Base-by-base conservation (phyloP, 257 asterid genomes). In the Solanum bulbocastanum region DNA sequence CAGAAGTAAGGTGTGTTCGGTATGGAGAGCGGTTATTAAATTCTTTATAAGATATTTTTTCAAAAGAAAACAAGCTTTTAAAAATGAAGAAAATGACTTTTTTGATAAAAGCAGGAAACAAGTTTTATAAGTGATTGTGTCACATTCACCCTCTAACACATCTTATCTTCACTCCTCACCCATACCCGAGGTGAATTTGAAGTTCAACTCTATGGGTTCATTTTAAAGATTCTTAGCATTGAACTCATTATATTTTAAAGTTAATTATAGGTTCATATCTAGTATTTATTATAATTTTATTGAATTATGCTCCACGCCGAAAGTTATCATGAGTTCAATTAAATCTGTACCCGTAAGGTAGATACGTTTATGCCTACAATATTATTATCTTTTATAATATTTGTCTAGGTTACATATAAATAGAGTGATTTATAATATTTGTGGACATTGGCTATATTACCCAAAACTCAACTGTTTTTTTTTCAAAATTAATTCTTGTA, bases 321-420 rank as follows among this genome's bases (percentile, higher is more conserved):
- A n/a, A 65, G 4, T 11, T 62, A n/a, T 46, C 20, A 46, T 11
- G 33, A n/a, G 0, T n/a, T 65, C 15, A 65, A 11, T 65, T 65
- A 25, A 10, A 58, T 56, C 0, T 20, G 5, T 20, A 16, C 23
- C 62, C 3, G 3, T 20, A 56, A 56, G 65, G 4, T 56, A 18
- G 0, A 7, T 18, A 20, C n/a, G 11, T 56, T 22, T 20, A 56
- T 56, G 25, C 65, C 65, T 56, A 56, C 0, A 56, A 0, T 22
- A 7, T 1, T 1, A 6, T 56, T 20, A 6, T 18, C 22, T 20
- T 56, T 0, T 16, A 52, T 56, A 56, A 16, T 20, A 1, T 18
- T 52, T 52, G 4, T 58, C 1, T 60, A 60, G 6, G 0, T 60
- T 23, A 2, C 4, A 10, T 23, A 10, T 5, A 10, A 62, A 23